Evolutionary conservation across 371 early-diverging fungal genomes (phyloP).

Genomic region (Syncephalis fuscata): DNA sequence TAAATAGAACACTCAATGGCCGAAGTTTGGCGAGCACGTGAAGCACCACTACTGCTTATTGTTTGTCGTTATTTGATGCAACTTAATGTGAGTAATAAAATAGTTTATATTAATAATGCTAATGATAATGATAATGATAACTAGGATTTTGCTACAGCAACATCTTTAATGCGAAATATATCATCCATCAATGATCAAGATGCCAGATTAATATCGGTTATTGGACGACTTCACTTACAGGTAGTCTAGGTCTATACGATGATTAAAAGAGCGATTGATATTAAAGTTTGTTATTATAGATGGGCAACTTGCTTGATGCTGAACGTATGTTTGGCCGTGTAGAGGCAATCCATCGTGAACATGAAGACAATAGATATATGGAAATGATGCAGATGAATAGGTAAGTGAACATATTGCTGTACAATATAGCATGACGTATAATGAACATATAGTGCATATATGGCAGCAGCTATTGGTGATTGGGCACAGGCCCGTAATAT

Average conservation of each 20-base stretch:
- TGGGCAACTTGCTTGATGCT: conserved; percentile 26
- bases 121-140: neutral
- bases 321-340: conserved; percentile 19
- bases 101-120: neutral
- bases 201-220: conserved; percentile 25
- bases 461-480: conserved; percentile 27
- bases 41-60: conserved; percentile 30
- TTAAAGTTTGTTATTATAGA: conserved; percentile 1
- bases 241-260: no score
- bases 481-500: conserved; percentile 26
- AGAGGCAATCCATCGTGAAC: conserved; percentile 11
- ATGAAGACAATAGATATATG: conserved; percentile 9
- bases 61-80: conserved; percentile 28
- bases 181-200: conserved; percentile 9
- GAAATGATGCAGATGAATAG: conserved; percentile 24
- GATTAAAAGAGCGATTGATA: neutral
- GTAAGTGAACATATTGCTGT: conserved; percentile 5
- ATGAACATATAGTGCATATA: conserved; percentile 16
- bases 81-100: conserved; percentile 5
- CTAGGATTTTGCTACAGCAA: conserved; percentile 26
- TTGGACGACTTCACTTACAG: conserved; percentile 37
- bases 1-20: neutral
- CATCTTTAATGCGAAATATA: conserved; percentile 15
- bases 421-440: neutral
- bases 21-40: conserved; percentile 23